Evolutionary conservation across 1,284 basidiomycete species (phyloP), one percentile per base, ranked within the genome.

Genomic region (Ceraceosorus guamensis): DNA sequence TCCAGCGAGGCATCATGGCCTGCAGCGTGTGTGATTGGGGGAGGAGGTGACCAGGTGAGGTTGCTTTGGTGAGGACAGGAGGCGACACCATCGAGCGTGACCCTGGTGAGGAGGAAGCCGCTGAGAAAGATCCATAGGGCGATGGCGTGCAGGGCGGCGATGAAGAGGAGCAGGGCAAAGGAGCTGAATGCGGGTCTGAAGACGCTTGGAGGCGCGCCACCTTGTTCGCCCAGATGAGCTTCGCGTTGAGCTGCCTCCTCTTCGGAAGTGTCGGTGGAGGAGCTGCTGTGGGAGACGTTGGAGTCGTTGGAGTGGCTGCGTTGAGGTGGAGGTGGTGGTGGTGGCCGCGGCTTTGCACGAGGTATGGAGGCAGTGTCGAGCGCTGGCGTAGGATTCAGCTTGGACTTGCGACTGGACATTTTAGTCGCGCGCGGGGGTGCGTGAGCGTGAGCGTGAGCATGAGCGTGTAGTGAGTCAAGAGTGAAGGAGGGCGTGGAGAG

Each of bases 81-180:
- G 5, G 46, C 33, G 14, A 50, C 53, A 44, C 63, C 55, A 2
- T 55, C 52, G 24, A 76, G 56, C 52, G 71, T 67, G 18, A 66
- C 58, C 4, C 73, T 44, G 13, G 68, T 70, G 11, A 76, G 60
- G 32, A 76, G 53, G 59, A 76, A 76, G 2, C 73, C 73, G 35
- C 63, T 62, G 33, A 72, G 67, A 41, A 76, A 76, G 37, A 76
- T 51, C 46, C 58, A 62, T 31, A 72, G 54, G 4, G 65, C 53
- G 2, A 46, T 11, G n/a, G 44, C 53, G 39, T 55, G 55, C 39
- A 46, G 18, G n/a, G 46, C 39, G 31, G 59, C 52, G 11, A 65
- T 46, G n/a, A 71, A 30, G 3, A 67, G 13, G 16, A 75, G 56
- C 31, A 73, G 14, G 0, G 51, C 61, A 6, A 69, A 59, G 45